Conservation (phyloP, 2,329 filamentous ascomycete genomes). For the Sporothrix sp. region DNA sequence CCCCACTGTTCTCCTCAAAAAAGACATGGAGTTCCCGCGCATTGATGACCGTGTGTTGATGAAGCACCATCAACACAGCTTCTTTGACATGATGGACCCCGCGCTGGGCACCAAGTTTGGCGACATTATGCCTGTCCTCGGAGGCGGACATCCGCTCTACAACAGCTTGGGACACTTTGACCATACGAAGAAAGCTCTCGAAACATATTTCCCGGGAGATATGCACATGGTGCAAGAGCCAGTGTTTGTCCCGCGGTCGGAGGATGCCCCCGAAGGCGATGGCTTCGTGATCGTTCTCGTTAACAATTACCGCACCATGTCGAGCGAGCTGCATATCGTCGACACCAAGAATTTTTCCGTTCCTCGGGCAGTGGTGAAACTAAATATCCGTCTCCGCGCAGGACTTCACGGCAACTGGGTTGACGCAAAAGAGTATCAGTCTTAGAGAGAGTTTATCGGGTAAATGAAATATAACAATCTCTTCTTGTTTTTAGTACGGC, state of each 20-base stretch:
- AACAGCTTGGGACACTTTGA: constrained; percentile 28
- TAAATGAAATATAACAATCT: too few species aligned
- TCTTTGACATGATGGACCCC: constrained; percentile 25
- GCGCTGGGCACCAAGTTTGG: constrained; percentile 22
- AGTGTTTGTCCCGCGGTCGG: constrained; percentile 30
- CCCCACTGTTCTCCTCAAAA: constrained; percentile 22
- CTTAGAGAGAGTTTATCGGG: too few species aligned
- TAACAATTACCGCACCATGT: constrained; percentile 19
- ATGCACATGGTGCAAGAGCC: constrained; percentile 34
- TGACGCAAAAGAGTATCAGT: constrained; percentile 12
- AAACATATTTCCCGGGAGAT: constrained; percentile 26
- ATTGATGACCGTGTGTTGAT: constrained; percentile 33
- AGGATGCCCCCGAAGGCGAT: constrained; percentile 29
- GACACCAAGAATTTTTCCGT: constrained; percentile 18
- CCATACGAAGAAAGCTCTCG: constrained; percentile 19
- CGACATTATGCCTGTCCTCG: constrained; percentile 21
- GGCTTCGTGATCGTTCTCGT: constrained; percentile 32
- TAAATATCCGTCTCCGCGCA: constrained; percentile 17
- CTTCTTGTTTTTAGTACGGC: too few species aligned
- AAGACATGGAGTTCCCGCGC: constrained; percentile 27
- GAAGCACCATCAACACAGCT: constrained; percentile 18
- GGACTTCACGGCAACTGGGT: constrained; percentile 22
- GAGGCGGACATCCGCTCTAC: constrained; percentile 25
- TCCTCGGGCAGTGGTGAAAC: constrained; percentile 16
- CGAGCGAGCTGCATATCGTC: constrained; percentile 20